Conservation (phyloP, 2,329 filamentous ascomycete species). For the Penicillium sp. region DNA sequence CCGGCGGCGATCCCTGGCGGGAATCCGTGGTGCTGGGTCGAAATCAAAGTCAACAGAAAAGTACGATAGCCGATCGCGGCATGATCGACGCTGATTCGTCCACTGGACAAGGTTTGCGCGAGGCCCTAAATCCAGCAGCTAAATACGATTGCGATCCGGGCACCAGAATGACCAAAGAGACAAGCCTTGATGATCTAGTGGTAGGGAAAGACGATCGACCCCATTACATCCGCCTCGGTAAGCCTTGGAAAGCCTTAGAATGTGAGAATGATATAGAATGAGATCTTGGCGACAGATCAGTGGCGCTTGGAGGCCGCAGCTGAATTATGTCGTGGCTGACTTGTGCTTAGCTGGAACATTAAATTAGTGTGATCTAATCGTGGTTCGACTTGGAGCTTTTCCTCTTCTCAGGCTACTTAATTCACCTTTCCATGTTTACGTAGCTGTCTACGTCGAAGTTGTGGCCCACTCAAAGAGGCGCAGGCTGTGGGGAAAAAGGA, state of each 20-base stretch:
- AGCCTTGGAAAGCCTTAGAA: not conserved
- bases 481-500: too few species aligned
- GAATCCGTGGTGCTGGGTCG: slow-evolving; percentile 1
- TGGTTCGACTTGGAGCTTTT: not conserved
- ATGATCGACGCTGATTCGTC: not conserved
- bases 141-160: not conserved
- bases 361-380: not conserved
- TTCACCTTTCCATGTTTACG: not conserved
- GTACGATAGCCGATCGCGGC: slow-evolving; percentile 15
- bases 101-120: not conserved
- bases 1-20: slow-evolving; percentile 9
- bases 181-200: not conserved
- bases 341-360: slow-evolving; percentile 7
- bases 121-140: not conserved
- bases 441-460: too few species aligned
- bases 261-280: not conserved
- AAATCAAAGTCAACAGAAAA: slow-evolving; percentile 4
- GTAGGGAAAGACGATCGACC: too few species aligned
- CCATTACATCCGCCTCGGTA: too few species aligned
- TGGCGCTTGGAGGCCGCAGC: slow-evolving; percentile 16
- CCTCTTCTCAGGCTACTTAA: not conserved
- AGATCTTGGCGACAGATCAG: slow-evolving; percentile 7
- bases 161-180: not conserved
- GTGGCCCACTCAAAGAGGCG: too few species aligned
- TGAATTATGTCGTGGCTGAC: slow-evolving; percentile 16